These are phyloP conservation scores for Diaporthe caulivora DNA, from an alignment of 2,329 filamentous ascomycete species.

Conservation along the genomic window DNA sequence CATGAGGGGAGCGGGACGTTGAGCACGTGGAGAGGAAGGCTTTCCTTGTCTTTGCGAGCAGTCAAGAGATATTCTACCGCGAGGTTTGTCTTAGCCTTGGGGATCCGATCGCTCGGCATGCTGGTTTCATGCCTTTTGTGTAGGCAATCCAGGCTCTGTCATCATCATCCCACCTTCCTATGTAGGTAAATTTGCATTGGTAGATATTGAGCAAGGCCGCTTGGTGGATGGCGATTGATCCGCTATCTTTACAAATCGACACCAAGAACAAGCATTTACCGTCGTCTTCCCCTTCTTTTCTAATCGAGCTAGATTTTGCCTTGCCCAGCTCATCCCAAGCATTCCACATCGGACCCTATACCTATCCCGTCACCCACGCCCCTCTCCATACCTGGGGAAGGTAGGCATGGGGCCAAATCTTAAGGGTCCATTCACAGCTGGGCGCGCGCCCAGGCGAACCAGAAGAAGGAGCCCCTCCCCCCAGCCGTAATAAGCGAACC, in stretches of 20 bases:
- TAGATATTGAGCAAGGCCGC: conserved; percentile 27
- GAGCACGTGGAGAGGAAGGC: conserved; percentile 4
- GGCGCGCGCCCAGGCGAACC: conserved; percentile 8
- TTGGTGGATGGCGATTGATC: neutral
- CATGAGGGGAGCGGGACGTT: neutral
- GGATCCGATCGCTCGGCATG: conserved; percentile 7
- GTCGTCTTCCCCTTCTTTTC: neutral
- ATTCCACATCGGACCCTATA: neutral
- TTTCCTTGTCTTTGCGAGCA: conserved; percentile 18
- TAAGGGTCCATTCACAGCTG: conserved; percentile 19
- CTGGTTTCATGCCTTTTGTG: conserved; percentile 25
- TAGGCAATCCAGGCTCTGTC: conserved; percentile 17
- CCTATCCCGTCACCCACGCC: conserved; percentile 16
- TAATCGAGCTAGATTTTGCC: neutral
- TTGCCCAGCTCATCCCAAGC: conserved; percentile 3
- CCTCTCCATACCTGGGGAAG: no score
- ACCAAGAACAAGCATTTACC: conserved; percentile 4
- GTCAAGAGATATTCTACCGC: conserved; percentile 13
- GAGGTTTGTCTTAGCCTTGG: conserved; percentile 13
- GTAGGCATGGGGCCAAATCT: conserved; percentile 11
- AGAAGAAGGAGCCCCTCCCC: neutral
- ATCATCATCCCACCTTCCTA: conserved; percentile 27
- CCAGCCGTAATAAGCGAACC: conserved; percentile 4
- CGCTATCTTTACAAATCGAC: neutral
- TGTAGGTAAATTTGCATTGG: conserved; percentile 16